Evolutionary conservation across 2,329 filamentous ascomycete genomes (phyloP).

Genomic region (Neonectria coccinea): DNA sequence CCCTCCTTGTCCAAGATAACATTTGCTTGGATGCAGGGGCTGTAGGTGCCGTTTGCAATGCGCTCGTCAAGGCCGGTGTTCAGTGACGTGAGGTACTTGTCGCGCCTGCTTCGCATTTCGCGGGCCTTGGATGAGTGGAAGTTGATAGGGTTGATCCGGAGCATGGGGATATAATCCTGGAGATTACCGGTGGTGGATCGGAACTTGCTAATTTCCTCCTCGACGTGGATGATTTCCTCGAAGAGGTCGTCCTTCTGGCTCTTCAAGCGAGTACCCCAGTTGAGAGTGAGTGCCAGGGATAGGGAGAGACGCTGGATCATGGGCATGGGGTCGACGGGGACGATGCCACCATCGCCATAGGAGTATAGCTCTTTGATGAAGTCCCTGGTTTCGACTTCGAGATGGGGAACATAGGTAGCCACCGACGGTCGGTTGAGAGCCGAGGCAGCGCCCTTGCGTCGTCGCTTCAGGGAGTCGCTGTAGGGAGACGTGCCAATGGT

Average conservation of each 20-base stretch:
- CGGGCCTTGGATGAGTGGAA: slow-evolving; percentile 67
- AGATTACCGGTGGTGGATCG: slow-evolving; percentile 70
- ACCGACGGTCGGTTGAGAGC: slow-evolving; percentile 75
- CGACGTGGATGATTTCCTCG: slow-evolving; percentile 71
- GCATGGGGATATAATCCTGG: slow-evolving; percentile 70
- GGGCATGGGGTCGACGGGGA: slow-evolving; percentile 72
- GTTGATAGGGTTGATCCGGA: slow-evolving; percentile 71
- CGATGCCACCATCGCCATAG: slow-evolving; percentile 66
- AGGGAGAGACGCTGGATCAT: slow-evolving; percentile 75
- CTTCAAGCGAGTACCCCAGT: slow-evolving; percentile 73
- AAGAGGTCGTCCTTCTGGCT: slow-evolving; percentile 70
- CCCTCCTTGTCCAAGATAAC: slow-evolving; percentile 73
- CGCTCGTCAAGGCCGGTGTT: slow-evolving; percentile 70
- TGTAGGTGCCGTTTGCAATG: slow-evolving; percentile 70
- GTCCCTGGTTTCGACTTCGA: slow-evolving; percentile 72
- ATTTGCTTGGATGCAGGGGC: slow-evolving; percentile 75
- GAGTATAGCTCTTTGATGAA: slow-evolving; percentile 71
- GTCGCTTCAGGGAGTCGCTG: slow-evolving; percentile 71
- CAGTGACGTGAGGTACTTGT: slow-evolving; percentile 68
- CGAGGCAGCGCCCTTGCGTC: slow-evolving; percentile 73
- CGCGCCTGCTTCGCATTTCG: slow-evolving; percentile 70
- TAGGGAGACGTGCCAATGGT: slow-evolving; percentile 77
- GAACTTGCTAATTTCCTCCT: slow-evolving; percentile 70
- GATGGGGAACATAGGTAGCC: slow-evolving; percentile 70
- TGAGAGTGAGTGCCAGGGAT: slow-evolving; percentile 72